A percentile compares a stretch with the other conserved stretches of the same genome.
Evolutionary conservation across 768 basidiomycete genomes (phyloP).

Genomic region (Mycena sanguinolenta): DNA sequence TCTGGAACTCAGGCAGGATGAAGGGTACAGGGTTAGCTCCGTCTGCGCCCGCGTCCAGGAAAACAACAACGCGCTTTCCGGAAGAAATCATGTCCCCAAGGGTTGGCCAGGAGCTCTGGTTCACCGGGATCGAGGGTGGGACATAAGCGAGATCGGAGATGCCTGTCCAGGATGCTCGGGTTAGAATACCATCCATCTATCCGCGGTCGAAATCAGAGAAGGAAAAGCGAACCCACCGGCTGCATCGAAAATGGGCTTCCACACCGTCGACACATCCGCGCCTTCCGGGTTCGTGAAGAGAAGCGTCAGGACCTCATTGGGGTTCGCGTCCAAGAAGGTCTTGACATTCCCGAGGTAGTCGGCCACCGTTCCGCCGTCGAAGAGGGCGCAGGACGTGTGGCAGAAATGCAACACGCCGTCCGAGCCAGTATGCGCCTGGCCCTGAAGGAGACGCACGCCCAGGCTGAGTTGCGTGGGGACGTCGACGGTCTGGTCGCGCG

Average conservation of each 20-base stretch:
- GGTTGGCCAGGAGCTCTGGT: conserved; percentile 58
- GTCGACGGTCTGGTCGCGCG: conserved; percentile 53
- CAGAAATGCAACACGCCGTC: conserved; percentile 71
- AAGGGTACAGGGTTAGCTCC: conserved; percentile 45
- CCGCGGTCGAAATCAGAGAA: background rate
- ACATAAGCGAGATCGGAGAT: conserved; percentile 62
- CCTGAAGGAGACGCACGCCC: conserved; percentile 52
- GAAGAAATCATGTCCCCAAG: conserved; percentile 60
- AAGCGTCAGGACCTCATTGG: conserved; percentile 75
- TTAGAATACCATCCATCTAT: no score
- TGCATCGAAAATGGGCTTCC: conserved; percentile 65
- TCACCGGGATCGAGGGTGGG: conserved; percentile 56
- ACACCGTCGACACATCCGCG: conserved; percentile 58
- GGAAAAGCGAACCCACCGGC: conserved; percentile 52
- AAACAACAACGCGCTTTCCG: conserved; percentile 61
- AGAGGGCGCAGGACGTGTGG: conserved; percentile 67
- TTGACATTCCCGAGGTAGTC: conserved; percentile 67
- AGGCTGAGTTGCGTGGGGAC: conserved; percentile 48
- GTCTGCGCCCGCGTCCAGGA: conserved; percentile 58
- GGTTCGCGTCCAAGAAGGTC: conserved; percentile 69
- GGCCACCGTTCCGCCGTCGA: conserved; percentile 65
- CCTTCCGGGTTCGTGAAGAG: conserved; percentile 77
- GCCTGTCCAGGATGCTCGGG: conserved; percentile 47
- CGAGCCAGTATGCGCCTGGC: conserved; percentile 47
- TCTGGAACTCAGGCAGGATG: conserved; percentile 57